Conservation (phyloP, 2,329 filamentous ascomycete genomes). For the Cercospora berteroae region DNA sequence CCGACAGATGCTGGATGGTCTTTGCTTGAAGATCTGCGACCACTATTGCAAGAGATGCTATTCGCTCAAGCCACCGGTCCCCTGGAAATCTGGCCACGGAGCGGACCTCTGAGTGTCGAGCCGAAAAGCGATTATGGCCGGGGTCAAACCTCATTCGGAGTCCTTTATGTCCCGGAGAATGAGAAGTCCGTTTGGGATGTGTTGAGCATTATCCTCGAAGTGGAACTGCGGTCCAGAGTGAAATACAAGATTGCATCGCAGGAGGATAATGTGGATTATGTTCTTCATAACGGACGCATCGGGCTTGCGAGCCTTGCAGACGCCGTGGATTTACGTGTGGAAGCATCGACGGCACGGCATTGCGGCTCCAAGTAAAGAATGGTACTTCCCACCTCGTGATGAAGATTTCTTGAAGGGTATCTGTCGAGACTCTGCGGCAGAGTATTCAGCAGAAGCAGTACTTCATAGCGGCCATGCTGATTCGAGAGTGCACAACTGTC, state of each 20-base stretch:
- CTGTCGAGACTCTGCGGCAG: background rate
- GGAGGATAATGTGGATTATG: background rate
- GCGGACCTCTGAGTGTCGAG: background rate
- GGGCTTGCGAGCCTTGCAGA: background rate
- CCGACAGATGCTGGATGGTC: background rate
- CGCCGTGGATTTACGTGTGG: background rate
- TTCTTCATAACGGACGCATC: background rate
- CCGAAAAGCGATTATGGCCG: background rate
- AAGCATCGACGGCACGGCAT: background rate
- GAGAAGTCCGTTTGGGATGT: background rate
- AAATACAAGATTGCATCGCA: background rate
- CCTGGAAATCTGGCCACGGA: background rate
- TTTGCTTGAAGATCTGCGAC: background rate
- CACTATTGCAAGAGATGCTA: background rate
- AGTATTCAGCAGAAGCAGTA: background rate
- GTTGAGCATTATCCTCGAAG: background rate
- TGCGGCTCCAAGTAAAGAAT: background rate
- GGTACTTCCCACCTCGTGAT: background rate
- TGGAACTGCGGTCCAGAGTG: background rate
- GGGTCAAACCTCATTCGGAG: background rate
- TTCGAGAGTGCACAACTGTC: background rate
- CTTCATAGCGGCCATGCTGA: background rate
- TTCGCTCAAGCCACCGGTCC: background rate
- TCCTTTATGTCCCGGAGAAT: background rate
- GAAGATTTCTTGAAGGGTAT: background rate